Conservation (phyloP, 495 filamentous ascomycete genomes). For the Monascus purpureus region DNA sequence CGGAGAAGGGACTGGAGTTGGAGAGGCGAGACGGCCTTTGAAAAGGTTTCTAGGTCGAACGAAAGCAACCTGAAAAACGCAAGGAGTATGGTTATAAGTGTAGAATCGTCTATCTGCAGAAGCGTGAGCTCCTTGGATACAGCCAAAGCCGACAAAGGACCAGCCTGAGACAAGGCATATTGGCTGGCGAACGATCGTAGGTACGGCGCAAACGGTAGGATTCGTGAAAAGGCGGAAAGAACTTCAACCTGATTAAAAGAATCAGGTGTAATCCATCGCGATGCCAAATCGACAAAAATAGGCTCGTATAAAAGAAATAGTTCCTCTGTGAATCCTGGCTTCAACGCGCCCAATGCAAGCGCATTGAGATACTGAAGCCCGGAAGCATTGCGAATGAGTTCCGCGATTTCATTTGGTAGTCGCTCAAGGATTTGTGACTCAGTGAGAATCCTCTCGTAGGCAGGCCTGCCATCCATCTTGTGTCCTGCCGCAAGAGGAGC, state of each 20-base stretch:
- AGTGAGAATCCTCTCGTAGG: constrained; percentile 30
- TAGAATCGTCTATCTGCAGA: constrained; percentile 20
- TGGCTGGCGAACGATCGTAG: constrained; percentile 36
- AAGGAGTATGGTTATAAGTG: constrained; percentile 38
- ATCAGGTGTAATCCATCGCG: constrained; percentile 49
- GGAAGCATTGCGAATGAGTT: constrained; percentile 47
- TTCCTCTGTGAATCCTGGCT: constrained; percentile 46
- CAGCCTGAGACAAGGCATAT: constrained; percentile 28
- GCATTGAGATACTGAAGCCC: constrained; percentile 54
- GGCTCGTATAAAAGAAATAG: constrained; percentile 58
- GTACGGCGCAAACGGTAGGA: constrained; percentile 66
- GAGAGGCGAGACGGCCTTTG: constrained; percentile 43
- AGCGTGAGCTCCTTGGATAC: constrained; percentile 24
- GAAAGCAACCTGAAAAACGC: constrained; percentile 63
- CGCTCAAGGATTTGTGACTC: constrained; percentile 34
- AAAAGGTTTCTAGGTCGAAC: constrained; percentile 54
- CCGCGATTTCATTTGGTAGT: constrained; percentile 50
- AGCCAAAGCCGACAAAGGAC: constrained; percentile 25
- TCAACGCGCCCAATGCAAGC: constrained; percentile 51
- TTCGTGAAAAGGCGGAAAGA: constrained; percentile 60
- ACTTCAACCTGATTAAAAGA: constrained; percentile 33
- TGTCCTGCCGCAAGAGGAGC: constrained; percentile 25
- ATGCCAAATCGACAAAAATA: constrained; percentile 65
- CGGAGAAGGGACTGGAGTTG: constrained; percentile 53
- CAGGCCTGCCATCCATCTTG: constrained; percentile 29